These are phyloP conservation scores for Penicillium crustosum DNA, from an alignment of 2,329 filamentous ascomycete species.

Conservation along the genomic window DNA sequence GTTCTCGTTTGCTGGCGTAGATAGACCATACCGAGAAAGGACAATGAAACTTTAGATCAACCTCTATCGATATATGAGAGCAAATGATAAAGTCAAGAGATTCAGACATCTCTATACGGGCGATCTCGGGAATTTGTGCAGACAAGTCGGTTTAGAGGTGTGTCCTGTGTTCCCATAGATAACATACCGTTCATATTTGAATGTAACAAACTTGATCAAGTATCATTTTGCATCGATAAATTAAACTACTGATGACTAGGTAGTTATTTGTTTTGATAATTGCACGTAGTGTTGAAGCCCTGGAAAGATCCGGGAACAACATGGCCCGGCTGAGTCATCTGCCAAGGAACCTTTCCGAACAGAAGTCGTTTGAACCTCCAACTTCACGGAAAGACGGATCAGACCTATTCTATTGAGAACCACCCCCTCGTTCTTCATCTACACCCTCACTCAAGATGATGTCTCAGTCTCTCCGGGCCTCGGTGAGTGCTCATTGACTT, in stretches of 20 bases:
- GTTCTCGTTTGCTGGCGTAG: neutral
- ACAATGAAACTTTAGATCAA: too few relatives aligned
- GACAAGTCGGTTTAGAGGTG: neutral
- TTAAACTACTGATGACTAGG: neutral
- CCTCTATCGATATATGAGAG: neutral
- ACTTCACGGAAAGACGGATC: constrained; percentile 28
- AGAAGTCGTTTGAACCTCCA: constrained; percentile 31
- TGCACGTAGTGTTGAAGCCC: neutral
- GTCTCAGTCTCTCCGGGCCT: constrained; percentile 62
- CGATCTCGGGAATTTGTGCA: neutral
- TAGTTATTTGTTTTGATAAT: neutral
- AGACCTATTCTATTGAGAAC: constrained; percentile 28
- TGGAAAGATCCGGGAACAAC: constrained; percentile 6
- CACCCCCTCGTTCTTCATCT: constrained; percentile 28
- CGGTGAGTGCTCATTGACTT: constrained; percentile 46
- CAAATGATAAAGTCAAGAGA: neutral
- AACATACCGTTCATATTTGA: neutral
- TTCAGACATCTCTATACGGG: neutral
- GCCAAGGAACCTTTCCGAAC: constrained; percentile 29
- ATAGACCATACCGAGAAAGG: neutral
- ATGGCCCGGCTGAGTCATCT: constrained; percentile 18
- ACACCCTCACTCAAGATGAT: constrained; percentile 51
- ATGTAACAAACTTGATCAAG: neutral
- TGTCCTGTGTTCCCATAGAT: too few relatives aligned
- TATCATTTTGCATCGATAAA: neutral